Evolutionary conservation across 768 basidiomycete genomes (phyloP).

Genomic region (Roridomyces roridus): DNA sequence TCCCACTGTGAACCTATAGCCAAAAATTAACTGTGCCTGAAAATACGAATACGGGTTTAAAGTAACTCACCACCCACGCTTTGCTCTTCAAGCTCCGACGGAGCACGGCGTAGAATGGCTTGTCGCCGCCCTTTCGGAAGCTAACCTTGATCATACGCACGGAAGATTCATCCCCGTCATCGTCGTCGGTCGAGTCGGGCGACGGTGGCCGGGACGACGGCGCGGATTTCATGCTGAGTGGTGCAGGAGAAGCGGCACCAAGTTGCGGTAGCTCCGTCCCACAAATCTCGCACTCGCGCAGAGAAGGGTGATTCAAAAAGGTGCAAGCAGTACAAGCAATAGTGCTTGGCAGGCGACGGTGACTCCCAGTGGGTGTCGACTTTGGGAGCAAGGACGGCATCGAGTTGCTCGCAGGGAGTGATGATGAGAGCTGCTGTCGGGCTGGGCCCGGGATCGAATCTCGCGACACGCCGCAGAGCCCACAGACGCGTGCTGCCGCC

Average conservation of each 20-base stretch:
- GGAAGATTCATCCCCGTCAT: constrained; percentile 40
- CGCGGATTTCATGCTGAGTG: constrained; percentile 57
- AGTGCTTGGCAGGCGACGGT: constrained; percentile 36
- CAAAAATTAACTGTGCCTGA: background rate
- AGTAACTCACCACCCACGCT: constrained; percentile 63
- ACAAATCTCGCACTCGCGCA: constrained; percentile 87
- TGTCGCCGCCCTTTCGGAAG: constrained; percentile 92
- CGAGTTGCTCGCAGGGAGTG: constrained; percentile 37
- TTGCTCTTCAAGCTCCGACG: constrained; percentile 73
- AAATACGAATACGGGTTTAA: background rate
- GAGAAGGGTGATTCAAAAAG: constrained; percentile 84
- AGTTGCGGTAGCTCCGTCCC: constrained; percentile 59
- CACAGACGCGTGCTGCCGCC: constrained; percentile 70
- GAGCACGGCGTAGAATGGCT: constrained; percentile 77
- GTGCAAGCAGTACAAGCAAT: constrained; percentile 88
- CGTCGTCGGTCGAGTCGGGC: constrained; percentile 40
- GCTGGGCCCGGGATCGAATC: constrained; percentile 37
- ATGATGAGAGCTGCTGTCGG: constrained; percentile 39
- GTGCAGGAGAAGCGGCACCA: too few relatives aligned
- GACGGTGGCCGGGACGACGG: constrained; percentile 71
- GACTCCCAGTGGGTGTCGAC: constrained; percentile 40
- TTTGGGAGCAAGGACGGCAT: constrained; percentile 46
- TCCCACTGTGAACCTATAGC: background rate
- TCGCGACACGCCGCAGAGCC: constrained; percentile 83
- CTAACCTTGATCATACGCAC: constrained; percentile 74